These are phyloP conservation scores for Yamadazyma dendronema DNA, from an alignment of 1,139 yeast species.

Conservation along the genomic window DNA sequence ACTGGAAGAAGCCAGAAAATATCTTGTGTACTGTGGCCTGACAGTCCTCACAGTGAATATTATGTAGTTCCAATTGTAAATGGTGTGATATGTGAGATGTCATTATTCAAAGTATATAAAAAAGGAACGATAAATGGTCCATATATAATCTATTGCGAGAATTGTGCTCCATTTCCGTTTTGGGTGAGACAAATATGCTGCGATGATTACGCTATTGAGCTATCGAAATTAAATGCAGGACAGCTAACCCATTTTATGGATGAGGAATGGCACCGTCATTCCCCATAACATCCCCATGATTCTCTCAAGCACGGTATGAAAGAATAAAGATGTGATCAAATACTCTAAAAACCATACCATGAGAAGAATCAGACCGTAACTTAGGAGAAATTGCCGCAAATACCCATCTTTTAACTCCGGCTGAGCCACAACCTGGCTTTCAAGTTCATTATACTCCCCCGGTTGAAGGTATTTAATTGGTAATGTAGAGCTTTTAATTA, in stretches of 20 bases:
- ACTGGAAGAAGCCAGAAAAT: conserved; percentile 7
- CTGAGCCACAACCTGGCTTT: neutral
- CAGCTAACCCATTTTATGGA: conserved; percentile 1
- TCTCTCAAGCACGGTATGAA: conserved; percentile 60
- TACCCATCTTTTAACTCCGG: neutral
- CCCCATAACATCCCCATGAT: conserved; percentile 52
- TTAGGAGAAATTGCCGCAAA: neutral
- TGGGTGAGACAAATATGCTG: neutral
- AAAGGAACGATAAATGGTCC: neutral
- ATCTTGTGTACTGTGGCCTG: conserved; percentile 30
- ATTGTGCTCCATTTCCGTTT: neutral
- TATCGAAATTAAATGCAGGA: neutral
- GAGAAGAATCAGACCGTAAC: neutral
- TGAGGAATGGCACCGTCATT: conserved; percentile 31
- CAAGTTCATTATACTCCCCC: neutral
- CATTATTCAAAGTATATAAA: neutral
- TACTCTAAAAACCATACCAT: conserved; percentile 29
- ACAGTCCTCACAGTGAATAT: conserved; percentile 55
- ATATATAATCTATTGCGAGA: neutral
- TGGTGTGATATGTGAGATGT: conserved; percentile 12
- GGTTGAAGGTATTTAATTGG: neutral
- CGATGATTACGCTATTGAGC: conserved; percentile 2
- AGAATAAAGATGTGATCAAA: conserved; percentile 55
- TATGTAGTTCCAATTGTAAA: conserved; percentile 31
- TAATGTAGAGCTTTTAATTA: neutral